Evolutionary conservation across 306 rosid genomes (phyloP).

Genomic region (Lathyrus tuberosus): DNA sequence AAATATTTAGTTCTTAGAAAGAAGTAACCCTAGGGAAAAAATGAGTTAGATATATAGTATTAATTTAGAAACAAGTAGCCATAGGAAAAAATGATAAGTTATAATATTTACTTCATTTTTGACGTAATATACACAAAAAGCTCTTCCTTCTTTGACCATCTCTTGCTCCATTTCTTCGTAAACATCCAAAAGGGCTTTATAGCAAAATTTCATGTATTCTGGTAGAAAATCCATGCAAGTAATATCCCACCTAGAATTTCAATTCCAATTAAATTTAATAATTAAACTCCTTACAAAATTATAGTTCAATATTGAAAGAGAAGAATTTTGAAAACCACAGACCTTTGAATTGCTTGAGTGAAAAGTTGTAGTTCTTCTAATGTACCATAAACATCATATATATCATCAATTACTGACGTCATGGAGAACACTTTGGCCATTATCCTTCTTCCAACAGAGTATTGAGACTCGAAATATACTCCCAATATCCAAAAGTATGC

Average conservation of each 20-base stretch:
- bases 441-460: conserved; percentile 39
- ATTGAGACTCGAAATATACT: conserved; percentile 37
- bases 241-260: conserved; percentile 35
- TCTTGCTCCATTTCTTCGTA: conserved; percentile 41
- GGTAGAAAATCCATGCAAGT: conserved; percentile 38
- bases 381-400: conserved; percentile 59
- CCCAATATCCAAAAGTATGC: conserved; percentile 50
- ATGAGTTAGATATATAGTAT: not conserved
- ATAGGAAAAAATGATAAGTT: not conserved
- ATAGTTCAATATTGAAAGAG: not conserved
- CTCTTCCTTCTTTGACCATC: conserved; percentile 32
- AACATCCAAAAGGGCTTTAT: conserved; percentile 3
- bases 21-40: no score
- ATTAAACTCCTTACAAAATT: no score
- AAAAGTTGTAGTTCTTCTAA: conserved; percentile 52
- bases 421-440: conserved; percentile 5
- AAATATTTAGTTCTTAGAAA: no score
- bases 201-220: conserved; percentile 35
- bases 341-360: conserved; percentile 52
- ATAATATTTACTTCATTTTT: conserved; percentile 19
- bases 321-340: not conserved
- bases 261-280: not conserved
- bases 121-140: not conserved
- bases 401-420: conserved; percentile 46
- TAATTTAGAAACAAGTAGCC: not conserved